Evolutionary conservation across 2,329 filamentous ascomycete genomes (phyloP).

Genomic region (Microdochium trichocladiopsis): DNA sequence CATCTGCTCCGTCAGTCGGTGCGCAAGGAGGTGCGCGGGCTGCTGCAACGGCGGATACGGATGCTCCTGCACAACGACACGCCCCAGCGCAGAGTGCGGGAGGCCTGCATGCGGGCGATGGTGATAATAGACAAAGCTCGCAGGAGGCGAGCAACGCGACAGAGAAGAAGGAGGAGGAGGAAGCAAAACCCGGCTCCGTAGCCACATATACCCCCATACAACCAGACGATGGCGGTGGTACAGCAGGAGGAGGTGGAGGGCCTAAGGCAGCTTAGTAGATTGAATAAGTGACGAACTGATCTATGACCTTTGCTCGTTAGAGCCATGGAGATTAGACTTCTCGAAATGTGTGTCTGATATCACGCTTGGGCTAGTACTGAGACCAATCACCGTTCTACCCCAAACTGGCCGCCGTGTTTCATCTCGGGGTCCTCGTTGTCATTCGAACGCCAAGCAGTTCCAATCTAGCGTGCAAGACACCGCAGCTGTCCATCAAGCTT

Average conservation of each 20-base stretch:
- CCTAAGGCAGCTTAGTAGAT: background rate
- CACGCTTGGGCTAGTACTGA: no score
- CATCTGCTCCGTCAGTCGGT: conserved; percentile 2
- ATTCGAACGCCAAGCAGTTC: no score
- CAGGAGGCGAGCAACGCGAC: background rate
- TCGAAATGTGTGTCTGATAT: no score
- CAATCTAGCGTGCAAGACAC: no score
- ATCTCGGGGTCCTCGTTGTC: no score
- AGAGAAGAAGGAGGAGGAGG: background rate
- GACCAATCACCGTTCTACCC: no score
- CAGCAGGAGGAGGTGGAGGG: background rate
- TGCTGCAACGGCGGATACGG: conserved; percentile 5
- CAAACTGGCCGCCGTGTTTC: no score
- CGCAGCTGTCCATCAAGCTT: no score
- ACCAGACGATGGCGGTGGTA: background rate
- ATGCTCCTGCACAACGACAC: background rate
- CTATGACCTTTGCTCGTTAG: no score
- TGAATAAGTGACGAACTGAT: no score
- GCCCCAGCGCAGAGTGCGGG: background rate
- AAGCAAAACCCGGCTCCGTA: background rate
- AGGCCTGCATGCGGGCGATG: background rate
- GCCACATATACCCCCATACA: background rate
- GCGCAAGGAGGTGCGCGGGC: conserved; percentile 2
- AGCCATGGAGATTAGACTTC: no score
- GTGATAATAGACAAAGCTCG: background rate